Evolutionary conservation across 2,329 filamentous ascomycete genomes (phyloP), one percentile per base, ranked within the genome.

Genomic region (Penicillium sp.): DNA sequence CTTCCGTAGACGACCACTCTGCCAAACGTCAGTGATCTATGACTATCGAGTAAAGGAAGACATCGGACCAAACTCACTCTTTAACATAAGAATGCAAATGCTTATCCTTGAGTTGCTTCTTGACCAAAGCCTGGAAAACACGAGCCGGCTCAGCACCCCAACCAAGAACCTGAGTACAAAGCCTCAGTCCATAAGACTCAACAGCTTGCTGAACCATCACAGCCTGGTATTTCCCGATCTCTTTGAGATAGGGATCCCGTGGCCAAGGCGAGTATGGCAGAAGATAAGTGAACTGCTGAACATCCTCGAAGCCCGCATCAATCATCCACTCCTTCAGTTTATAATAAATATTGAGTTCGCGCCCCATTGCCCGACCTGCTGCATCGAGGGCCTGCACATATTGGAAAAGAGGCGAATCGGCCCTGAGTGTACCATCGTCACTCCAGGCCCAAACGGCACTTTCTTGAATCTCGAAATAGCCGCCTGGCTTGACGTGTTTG

Each of bases 291-390:
- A 40, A 43, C 48, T 53, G 31, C 52, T 54, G 47, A 2, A 69
- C 62, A 13, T 67, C 58, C n/a, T 66, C 58, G 47, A 72, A 72
- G 0, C 66, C 67, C 9, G 64, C 62, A 2, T 65, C 54, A 9
- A 58, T 54, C 42, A 72, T 42, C 45, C 50, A 52, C 4, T 47
- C 45, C n/a, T 54, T 53, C 9, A 62, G 44, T 1, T 54, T 50
- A 6, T 57, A 46, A 7, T 58, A 53, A 14, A 64, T 59, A 27
- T 61, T 61, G 11, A 63, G 54, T 39, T 60, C 60, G 1, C 58
- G 55, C 2, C 61, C 59, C 4, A 56, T 49, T 14, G 38, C 47
- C 7, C 32, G 48, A 18, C 54, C 42, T n/a, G 44, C 58, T 3
- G 51, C 47, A 42, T 58, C 52, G 21, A 57, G 50, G 4, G 55